Evolutionary conservation across 257 asterid genomes (phyloP), one percentile per base, ranked within the genome.

Genomic region (Nicotiana undulata): DNA sequence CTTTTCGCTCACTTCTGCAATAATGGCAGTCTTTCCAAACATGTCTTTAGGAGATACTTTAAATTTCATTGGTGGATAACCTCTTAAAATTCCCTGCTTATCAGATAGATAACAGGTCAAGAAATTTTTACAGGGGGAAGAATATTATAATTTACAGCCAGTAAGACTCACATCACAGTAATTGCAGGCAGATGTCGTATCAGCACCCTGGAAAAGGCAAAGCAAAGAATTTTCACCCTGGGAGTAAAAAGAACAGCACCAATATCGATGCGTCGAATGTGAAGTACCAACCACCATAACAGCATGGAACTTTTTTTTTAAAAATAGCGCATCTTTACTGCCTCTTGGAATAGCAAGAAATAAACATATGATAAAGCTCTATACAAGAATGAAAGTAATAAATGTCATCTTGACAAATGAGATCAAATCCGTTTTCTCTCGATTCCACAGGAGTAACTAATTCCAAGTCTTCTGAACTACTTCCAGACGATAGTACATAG

Each of bases 81-180:
- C 85, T 86, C 64, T 90, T 20, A 85, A 58, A 32, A 75, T 86
- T 75, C 96, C 98, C 98, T 92, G 96, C 80, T 85, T 86, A 76
- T 81, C 65, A 82, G 83, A 84, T 40, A 26, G 83, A 83, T 63
- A 40, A 82, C 63, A 64, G 75, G 82, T 88, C 61, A 58, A 82
- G 82, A 87, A 84, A 81, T 70, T 46, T 24, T 3, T 24, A 77
- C 61, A 79, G 81, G 61, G 31, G 46, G 64, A 80, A 83, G 67
- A 63, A 51, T 74, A 64, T 78, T 24, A 79, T 29, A 40, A 31
- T 24, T 56, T 81, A 81, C 74, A 84, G 74, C 63, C 67, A 83
- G 63, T 44, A 78, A 79, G 81, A 91, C 99, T 96, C 87, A 94
- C 98, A 84, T 75, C 74, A 86, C 99, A 96, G 84, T 94, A 96